Evolutionary conservation across 305 asterid species (phyloP).

Genomic region (Fraxinus latifolia): DNA sequence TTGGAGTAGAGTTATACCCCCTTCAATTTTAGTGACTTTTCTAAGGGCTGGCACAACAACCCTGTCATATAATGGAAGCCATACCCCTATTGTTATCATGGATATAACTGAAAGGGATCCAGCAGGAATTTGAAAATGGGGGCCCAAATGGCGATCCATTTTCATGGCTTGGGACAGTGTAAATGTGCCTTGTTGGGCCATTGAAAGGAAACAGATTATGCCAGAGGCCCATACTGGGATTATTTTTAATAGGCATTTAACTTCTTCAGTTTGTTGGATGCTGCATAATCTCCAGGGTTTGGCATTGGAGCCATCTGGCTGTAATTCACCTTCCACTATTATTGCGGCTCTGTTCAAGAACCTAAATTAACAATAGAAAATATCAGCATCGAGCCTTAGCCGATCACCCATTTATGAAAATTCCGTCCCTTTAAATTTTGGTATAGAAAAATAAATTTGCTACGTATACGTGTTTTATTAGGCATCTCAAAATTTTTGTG

Average conservation of each 20-base stretch:
- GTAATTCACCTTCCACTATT: slow-evolving; percentile 50
- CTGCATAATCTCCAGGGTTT: slow-evolving; percentile 57
- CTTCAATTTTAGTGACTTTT: slow-evolving; percentile 47
- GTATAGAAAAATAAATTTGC: background rate
- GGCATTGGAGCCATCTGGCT: slow-evolving; percentile 35
- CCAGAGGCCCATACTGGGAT: slow-evolving; percentile 79
- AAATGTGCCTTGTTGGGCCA: slow-evolving; percentile 67
- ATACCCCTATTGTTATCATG: slow-evolving; percentile 59
- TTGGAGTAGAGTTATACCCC: slow-evolving; percentile 71
- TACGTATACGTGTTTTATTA: background rate
- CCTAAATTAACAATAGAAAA: slow-evolving; percentile 25
- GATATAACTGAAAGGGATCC: slow-evolving; percentile 60
- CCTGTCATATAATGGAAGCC: slow-evolving; percentile 72
- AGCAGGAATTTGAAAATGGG: slow-evolving; percentile 51
- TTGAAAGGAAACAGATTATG: slow-evolving; percentile 58
- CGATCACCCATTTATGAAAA: background rate
- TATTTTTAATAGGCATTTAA: slow-evolving; percentile 55
- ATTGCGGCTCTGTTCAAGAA: slow-evolving; percentile 66
- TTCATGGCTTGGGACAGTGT: slow-evolving; percentile 55
- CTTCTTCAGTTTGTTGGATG: slow-evolving; percentile 67
- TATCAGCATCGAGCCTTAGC: background rate
- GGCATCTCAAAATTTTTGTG: background rate
- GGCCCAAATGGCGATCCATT: slow-evolving; percentile 78
- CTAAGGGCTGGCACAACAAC: slow-evolving; percentile 49
- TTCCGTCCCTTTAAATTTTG: background rate